Evolutionary conservation across 2,329 filamentous ascomycete genomes (phyloP).

Genomic region (Dichotomopilus funicola): DNA sequence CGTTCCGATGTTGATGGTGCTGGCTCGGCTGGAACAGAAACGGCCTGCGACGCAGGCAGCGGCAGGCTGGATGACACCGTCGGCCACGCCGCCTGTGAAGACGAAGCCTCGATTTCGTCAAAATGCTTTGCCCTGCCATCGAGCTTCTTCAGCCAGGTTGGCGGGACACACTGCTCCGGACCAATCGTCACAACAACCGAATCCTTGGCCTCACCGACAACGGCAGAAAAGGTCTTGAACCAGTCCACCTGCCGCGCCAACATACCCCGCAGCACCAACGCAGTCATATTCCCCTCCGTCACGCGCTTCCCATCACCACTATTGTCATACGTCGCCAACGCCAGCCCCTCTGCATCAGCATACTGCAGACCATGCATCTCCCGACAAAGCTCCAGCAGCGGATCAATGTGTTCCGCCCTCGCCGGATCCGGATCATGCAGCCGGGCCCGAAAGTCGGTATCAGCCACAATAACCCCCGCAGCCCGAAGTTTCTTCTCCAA

Average conservation of each 20-base stretch:
- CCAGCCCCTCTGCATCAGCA: neutral
- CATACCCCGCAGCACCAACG: neutral
- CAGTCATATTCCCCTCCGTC: neutral
- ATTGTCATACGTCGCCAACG: neutral
- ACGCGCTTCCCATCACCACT: neutral
- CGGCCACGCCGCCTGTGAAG: no score
- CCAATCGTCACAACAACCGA: neutral
- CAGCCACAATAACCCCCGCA: constrained; percentile 24
- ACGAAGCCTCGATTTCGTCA: no score
- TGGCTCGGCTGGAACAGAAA: neutral
- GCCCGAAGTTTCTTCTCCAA: constrained; percentile 24
- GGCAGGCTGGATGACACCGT: neutral
- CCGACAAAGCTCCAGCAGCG: constrained; percentile 26
- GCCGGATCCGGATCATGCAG: constrained; percentile 26
- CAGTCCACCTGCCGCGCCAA: neutral
- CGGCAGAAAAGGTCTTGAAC: constrained; percentile 22
- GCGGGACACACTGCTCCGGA: neutral
- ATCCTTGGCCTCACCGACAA: constrained; percentile 20
- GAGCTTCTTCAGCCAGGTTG: neutral
- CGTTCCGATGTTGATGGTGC: no score
- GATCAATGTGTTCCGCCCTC: constrained; percentile 14
- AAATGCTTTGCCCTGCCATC: neutral
- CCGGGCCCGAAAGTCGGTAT: constrained; percentile 29
- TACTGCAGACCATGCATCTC: constrained; percentile 25
- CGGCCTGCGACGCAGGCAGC: neutral